Evolutionary conservation across 345 rosid genomes (phyloP).

Genomic region (Populus ilicifolia): DNA sequence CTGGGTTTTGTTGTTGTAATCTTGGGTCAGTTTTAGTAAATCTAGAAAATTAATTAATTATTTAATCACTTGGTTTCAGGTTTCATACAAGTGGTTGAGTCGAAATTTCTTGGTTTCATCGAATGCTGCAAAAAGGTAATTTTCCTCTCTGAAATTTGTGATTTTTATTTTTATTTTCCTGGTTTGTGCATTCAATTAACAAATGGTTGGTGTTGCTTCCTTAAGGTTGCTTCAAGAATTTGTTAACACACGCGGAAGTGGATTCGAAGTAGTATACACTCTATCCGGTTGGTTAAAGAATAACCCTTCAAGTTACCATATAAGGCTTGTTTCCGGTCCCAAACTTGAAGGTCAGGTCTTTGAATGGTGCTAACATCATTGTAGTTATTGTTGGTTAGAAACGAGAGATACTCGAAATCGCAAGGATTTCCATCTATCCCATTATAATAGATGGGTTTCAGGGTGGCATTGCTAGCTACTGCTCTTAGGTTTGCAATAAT

Average conservation of each 20-base stretch:
- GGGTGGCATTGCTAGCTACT: too few relatives aligned
- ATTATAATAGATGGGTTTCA: too few relatives aligned
- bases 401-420: background rate
- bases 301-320: constrained; percentile 50
- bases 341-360: constrained; percentile 65
- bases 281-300: constrained; percentile 81
- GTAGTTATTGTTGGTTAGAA: background rate
- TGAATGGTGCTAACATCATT: background rate
- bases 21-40: too few relatives aligned
- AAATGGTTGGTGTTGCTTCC: background rate
- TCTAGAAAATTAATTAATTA: too few relatives aligned
- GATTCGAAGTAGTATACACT: constrained; percentile 62
- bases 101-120: constrained; percentile 75
- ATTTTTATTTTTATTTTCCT: background rate
- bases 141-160: background rate
- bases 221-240: constrained; percentile 79
- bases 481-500: too few relatives aligned
- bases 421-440: too few relatives aligned
- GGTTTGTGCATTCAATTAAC: background rate
- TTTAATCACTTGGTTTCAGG: constrained; percentile 42
- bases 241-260: constrained; percentile 51
- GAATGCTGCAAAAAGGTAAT: constrained; percentile 68
- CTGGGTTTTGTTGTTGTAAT: too few relatives aligned
- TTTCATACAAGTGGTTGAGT: constrained; percentile 96
- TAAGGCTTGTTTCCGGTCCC: constrained; percentile 61